Evolutionary conservation across 1,284 basidiomycete species (phyloP).

Genomic region (Fomitiporia mediterranea): DNA sequence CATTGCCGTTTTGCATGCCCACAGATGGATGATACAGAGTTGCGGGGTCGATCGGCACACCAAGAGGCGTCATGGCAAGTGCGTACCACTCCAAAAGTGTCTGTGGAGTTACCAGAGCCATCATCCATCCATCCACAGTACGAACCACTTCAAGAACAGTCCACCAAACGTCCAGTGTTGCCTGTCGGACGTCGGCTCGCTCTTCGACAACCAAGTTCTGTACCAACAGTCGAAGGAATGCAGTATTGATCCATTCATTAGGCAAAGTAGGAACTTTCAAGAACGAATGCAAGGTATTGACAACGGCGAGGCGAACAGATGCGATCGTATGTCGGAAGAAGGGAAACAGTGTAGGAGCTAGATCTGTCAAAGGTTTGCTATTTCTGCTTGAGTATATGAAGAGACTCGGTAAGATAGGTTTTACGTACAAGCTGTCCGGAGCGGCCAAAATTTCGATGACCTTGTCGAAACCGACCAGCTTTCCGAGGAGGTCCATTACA

Average conservation of each 20-base stretch:
- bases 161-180: conserved; percentile 78
- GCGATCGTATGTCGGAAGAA: conserved; percentile 98
- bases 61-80: conserved; percentile 89
- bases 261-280: conserved; percentile 74
- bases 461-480: conserved; percentile 72
- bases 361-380: conserved; percentile 70
- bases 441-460: conserved; percentile 77
- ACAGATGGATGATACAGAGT: conserved; percentile 67
- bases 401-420: too few relatives aligned
- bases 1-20: conserved; percentile 39
- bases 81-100: conserved; percentile 78
- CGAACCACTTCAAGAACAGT: conserved; percentile 59
- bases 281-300: conserved; percentile 86
- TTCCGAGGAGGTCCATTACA: conserved; percentile 95
- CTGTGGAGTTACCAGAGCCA: conserved; percentile 48
- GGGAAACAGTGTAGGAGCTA: conserved; percentile 89
- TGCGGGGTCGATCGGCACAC: conserved; percentile 69
- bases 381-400: conserved; percentile 19
- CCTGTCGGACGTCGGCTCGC: conserved; percentile 77
- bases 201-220: conserved; percentile 97
- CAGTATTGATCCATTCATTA: conserved; percentile 77
- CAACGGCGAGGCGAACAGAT: conserved; percentile 90
- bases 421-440: conserved; percentile 59
- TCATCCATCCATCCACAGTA: conserved; percentile 42
- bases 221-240: conserved; percentile 82